phyloP scores from a whole-genome alignment of 805 yeast genomes.

The Lipomyces yamadae region DNA sequence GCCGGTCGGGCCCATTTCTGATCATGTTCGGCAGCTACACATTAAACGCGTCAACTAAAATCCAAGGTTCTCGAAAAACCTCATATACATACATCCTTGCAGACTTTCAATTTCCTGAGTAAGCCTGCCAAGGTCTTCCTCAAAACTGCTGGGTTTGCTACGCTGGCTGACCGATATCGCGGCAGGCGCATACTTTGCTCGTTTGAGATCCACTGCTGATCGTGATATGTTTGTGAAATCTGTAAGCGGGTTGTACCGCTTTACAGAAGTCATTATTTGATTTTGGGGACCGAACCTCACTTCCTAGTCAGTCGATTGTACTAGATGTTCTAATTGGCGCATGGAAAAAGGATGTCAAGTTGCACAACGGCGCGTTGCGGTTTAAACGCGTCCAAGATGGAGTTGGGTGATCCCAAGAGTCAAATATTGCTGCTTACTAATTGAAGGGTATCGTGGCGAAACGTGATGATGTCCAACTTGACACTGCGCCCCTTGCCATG shows the following conservation, averaged over 20 bases:
- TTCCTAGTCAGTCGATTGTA: not conserved
- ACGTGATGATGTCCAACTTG: not conserved
- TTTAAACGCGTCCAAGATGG: not conserved
- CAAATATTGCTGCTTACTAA: not conserved
- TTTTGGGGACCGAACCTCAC: not conserved
- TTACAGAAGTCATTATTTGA: conserved; percentile 26
- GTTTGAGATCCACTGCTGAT: conserved; percentile 14
- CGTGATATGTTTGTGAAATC: conserved; percentile 31
- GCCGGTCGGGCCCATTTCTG: conserved; percentile 62
- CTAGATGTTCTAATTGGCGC: not conserved
- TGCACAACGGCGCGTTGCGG: too few species aligned
- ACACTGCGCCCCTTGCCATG: not conserved
- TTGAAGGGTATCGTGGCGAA: not conserved
- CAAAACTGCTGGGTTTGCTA: conserved; percentile 54
- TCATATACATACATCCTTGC: conserved; percentile 27
- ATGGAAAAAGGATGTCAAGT: not conserved
- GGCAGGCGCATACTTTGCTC: conserved; percentile 12
- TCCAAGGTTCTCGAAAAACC: too few species aligned
- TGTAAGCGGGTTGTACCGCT: conserved; percentile 28
- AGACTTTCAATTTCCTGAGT: conserved; percentile 46
- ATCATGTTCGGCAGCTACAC: conserved; percentile 38
- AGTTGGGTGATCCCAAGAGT: too few species aligned
- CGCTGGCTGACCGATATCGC: conserved; percentile 9
- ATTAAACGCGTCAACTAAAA: not conserved
- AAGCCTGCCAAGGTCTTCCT: conserved; percentile 56